These are phyloP conservation scores for Pseudogymnoascus verrucosus DNA, from an alignment of 2,329 filamentous ascomycete species.

Conservation along the genomic window DNA sequence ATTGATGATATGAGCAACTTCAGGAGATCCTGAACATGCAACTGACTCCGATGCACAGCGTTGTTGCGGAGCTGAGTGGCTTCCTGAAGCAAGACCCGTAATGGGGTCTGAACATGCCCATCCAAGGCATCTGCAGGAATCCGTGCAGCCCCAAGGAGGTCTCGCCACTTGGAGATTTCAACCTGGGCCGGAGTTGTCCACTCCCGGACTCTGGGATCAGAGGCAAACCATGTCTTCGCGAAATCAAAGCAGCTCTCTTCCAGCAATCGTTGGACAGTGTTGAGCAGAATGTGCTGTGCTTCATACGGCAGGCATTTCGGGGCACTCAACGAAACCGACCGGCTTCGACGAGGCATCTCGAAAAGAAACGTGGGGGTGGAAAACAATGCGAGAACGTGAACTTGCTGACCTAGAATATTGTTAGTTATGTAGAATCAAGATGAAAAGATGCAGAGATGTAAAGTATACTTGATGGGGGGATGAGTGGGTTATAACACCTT, in stretches of 20 bases:
- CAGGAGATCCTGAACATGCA: neutral
- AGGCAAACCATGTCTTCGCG: neutral
- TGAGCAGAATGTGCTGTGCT: neutral
- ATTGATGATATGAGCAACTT: neutral
- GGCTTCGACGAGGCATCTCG: neutral
- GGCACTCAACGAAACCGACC: neutral
- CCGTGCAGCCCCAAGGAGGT: neutral
- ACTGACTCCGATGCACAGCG: neutral
- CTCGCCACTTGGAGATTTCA: neutral
- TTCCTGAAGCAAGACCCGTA: neutral
- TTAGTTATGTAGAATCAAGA: neutral
- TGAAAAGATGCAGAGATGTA: too few relatives aligned
- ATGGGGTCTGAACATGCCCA: neutral
- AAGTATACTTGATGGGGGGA: too few relatives aligned
- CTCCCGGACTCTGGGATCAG: neutral
- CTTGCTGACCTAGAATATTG: neutral
- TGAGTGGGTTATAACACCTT: too few relatives aligned
- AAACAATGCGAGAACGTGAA: neutral
- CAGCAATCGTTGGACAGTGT: neutral
- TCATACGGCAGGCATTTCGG: neutral
- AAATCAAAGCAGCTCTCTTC: neutral
- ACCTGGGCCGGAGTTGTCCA: neutral
- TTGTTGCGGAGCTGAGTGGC: neutral
- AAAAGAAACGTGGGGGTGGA: neutral
- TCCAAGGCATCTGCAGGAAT: neutral